Base-by-base conservation (phyloP, 768 basidiomycete genomes). In the Hortiboletus flavorubellus region DNA sequence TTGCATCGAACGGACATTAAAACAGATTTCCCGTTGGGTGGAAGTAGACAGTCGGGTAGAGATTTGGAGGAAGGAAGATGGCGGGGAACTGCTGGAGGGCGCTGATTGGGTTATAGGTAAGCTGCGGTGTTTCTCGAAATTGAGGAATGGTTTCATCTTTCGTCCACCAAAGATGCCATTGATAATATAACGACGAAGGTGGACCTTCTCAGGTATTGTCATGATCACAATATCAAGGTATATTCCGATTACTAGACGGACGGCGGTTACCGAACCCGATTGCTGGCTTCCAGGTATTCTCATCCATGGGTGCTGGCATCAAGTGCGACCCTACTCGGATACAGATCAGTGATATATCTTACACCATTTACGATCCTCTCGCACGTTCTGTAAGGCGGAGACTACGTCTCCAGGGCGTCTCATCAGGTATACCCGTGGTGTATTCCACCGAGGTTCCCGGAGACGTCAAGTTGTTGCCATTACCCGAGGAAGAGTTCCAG, bases 161-260 rank as follows among this genome's bases (percentile, higher is more conserved):
- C 40, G 33, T 59, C 47, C 50, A 26, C 9, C n/a, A 51, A 63
- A 84, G 96, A 99, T 71, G 94, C 94, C 6, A 99, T 98, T 55
- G 96, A 98, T 73, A 98, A 99, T 66, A 96, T 98, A 58, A 82
- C 89, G 45, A 96, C 96, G 0, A 98, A 99, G 69, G 93, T 97
- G 11, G 95, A 98, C 64, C 77, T 98, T 42, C 80, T 99, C 8
- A 85, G 89, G 54, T 88, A 95, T 70, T 99, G 96, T 64, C 82
- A 89, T 63, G 82, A 86, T 52, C 77, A 87, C 59, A 67, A 78
- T 16, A 84, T 98, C 70, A 93, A 91, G 76, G 92, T 89, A 47
- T 59, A n/a, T 47, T 11, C 44, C 39, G 1, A 0, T 37, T 15
- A 3, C 12, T 43, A 11, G 38, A 8, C 34, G 21, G 10, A 33